Evolutionary conservation across 1,284 basidiomycete species (phyloP), one percentile per base, ranked within the genome.

Genomic region (Trichosporon inkin): DNA sequence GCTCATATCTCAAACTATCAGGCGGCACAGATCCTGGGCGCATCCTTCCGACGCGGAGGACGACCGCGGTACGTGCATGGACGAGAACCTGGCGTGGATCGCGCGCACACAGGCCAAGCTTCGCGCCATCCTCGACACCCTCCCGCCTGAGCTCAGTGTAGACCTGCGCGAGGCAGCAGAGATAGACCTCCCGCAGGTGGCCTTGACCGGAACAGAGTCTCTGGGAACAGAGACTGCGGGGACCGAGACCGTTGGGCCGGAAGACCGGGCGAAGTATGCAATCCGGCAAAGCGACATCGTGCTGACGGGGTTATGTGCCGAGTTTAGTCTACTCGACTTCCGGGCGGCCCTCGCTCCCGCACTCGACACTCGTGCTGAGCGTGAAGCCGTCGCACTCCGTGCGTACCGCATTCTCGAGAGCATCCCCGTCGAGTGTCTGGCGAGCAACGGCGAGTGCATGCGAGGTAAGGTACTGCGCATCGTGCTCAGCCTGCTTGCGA

Each of bases 391-490:
- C 24, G 68, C 70, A n/a, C 55, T 64, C 28, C 64, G 64, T 44
- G 67, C 67, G 4, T 68, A 68, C 52, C 53, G 56, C 1, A 63
- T 63, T 17, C 55, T 71, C 14, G 62, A 64, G 16, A 67, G 63
- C 39, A 67, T 71, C 3, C 68, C 71, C 7, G 57, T 69, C 20
- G 69, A 72, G 55, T 64, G 66, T 52, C 63, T 72, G 10, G 69
- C 71, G 3, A 62, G 60, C 2, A 72, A 72, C 36, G 71, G 71
- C 20, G 71, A 72, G 58, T 67, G 67, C 37, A 72, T 72, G 71
- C 68, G 69, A 8, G 71, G 71, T 19, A 72, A 72, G 36, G 69
- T 72, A 1, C 61, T 72, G 2, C 62, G 71, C 4, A 70, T 69
- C 49, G 66, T 72, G 36, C 64, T 72, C 6, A 61, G 65, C 1